Conservation (phyloP, 306 rosid species). For the Echinosophora koreensis region DNA sequence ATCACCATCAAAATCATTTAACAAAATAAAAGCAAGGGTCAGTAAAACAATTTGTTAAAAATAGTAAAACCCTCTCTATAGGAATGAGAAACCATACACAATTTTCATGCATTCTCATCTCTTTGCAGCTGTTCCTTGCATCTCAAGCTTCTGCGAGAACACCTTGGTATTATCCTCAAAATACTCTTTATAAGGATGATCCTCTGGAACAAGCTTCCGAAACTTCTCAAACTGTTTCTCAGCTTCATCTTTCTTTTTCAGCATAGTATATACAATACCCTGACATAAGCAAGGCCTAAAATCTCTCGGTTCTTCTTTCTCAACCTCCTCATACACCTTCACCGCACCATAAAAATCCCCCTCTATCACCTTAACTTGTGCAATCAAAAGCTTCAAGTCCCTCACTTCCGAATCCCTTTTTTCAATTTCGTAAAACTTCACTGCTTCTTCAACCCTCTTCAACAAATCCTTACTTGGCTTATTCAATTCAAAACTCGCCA, state of each 20-base stretch:
- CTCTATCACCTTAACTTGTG: slow-evolving; percentile 79
- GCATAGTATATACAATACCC: slow-evolving; percentile 81
- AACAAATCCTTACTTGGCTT: slow-evolving; percentile 48
- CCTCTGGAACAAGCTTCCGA: slow-evolving; percentile 74
- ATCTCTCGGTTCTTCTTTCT: slow-evolving; percentile 81
- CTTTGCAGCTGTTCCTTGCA: slow-evolving; percentile 50
- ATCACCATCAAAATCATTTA: slow-evolving; percentile 35
- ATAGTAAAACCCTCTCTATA: slow-evolving; percentile 44
- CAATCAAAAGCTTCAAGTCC: slow-evolving; percentile 88
- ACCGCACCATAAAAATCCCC: slow-evolving; percentile 71
- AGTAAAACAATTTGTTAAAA: not conserved
- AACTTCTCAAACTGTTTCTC: slow-evolving; percentile 80
- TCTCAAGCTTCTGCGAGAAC: slow-evolving; percentile 58
- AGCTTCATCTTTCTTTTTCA: slow-evolving; percentile 79
- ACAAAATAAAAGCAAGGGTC: slow-evolving; percentile 13
- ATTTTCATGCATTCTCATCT: slow-evolving; percentile 44
- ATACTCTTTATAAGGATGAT: slow-evolving; percentile 80
- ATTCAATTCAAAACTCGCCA: slow-evolving; percentile 58
- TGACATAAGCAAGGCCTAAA: slow-evolving; percentile 91
- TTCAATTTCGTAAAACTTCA: slow-evolving; percentile 56
- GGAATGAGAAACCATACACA: slow-evolving; percentile 32
- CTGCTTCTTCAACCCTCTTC: slow-evolving; percentile 64
- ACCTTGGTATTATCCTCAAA: slow-evolving; percentile 74
- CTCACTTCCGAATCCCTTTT: slow-evolving; percentile 67
- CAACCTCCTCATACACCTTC: slow-evolving; percentile 80